These are phyloP conservation scores for Dactylellina cionopaga DNA, from an alignment of 2,329 filamentous ascomycete genomes.

Conservation along the genomic window DNA sequence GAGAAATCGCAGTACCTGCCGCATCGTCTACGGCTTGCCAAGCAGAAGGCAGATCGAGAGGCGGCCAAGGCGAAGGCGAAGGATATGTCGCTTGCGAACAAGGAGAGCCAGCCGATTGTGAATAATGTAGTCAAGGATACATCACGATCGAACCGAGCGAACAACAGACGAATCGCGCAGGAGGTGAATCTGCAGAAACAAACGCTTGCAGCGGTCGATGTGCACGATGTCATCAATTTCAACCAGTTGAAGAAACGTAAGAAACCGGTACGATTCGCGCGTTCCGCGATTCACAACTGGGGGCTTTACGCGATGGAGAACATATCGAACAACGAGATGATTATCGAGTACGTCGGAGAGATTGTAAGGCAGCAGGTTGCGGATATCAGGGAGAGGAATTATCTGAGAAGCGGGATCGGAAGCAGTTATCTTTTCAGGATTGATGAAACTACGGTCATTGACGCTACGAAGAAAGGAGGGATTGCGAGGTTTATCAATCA, in stretches of 20 bases:
- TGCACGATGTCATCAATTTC: conserved; percentile 93
- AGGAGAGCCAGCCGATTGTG: conserved; percentile 57
- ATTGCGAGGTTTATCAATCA: conserved; percentile 99
- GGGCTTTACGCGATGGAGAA: conserved; percentile 97
- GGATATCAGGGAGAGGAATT: conserved; percentile 91
- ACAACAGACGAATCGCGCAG: conserved; percentile 91
- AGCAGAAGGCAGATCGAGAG: conserved; percentile 92
- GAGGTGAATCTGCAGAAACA: conserved; percentile 96
- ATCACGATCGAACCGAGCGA: conserved; percentile 91
- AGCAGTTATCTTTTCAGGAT: conserved; percentile 98
- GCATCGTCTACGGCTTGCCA: conserved; percentile 93
- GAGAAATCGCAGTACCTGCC: conserved; percentile 98
- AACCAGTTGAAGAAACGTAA: conserved; percentile 99
- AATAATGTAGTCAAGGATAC: conserved; percentile 82
- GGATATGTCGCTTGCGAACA: conserved; percentile 59
- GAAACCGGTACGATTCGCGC: conserved; percentile 97
- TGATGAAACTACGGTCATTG: conserved; percentile 95
- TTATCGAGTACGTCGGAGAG: conserved; percentile 98
- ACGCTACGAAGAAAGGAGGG: conserved; percentile 97
- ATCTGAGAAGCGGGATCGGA: conserved; percentile 94
- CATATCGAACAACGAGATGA: conserved; percentile 97
- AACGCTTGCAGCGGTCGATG: conserved; percentile 74
- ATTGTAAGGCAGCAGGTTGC: conserved; percentile 96
- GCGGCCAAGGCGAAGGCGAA: conserved; percentile 73
- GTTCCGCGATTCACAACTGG: conserved; percentile 99